Base-by-base conservation (phyloP, 352 stramenopile species). In the Globisporangium heterothallicum region DNA sequence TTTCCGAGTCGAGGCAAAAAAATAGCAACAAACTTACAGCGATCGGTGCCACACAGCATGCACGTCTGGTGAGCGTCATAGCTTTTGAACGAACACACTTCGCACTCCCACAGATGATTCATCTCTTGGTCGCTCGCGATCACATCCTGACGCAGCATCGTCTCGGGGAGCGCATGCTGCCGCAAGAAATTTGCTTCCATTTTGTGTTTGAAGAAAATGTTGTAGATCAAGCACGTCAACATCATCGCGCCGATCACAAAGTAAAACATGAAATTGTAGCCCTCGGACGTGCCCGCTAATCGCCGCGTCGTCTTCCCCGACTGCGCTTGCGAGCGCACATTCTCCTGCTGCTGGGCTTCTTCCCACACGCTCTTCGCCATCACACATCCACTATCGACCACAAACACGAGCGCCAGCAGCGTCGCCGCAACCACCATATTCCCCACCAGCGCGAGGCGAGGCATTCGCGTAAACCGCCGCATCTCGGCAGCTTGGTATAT, bases 81-180 rank as follows among this genome's bases (percentile, higher is more conserved):
- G 66, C 91, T 97, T 64, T 95, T 94, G 59, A 97, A 97, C 30
- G 72, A 87, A 56, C 88, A 97, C n/a, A 97, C 86, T n/a, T 91
- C 80, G 57, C 88, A 97, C 49, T 91, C 78, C 88, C 88, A 97
- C 9, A 94, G 54, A 14, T 70, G 77, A 35, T 77, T 88, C 70
- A 92, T 90, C 50, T 91, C 78, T 58, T 89, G 80, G 64, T 94
- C 83, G 45, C 83, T 93, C 6, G 83, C 83, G 52, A 94, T 94
- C 52, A 94, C 83, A 45, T 94, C 83, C 38, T 94, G 83, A 16
- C 83, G 80, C 43, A 92, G 66, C 74, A 94, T 91, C 13, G 81
- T 88, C 69, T 94, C 83, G 18, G 77, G 80, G n/a, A 86, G 55
- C 36, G 73, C 57, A 47, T 88, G 70, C 50, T 89, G 76, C 1